A percentile compares a stretch with the other conserved stretches of the same genome.
Evolutionary conservation across 345 rosid species (phyloP).

Genomic region (Cardamine resedifolia): DNA sequence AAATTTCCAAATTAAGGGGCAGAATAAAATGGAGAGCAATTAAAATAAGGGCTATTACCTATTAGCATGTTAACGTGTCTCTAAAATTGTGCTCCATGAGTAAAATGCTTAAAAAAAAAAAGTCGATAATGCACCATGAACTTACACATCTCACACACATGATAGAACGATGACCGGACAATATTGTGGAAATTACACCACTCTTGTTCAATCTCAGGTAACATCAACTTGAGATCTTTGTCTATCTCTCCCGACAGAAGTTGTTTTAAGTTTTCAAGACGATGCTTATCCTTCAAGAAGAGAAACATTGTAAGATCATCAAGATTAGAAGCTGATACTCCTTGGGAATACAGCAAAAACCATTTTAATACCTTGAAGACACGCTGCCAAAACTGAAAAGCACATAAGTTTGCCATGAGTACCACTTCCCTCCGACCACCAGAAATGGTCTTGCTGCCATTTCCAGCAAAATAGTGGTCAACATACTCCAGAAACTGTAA

Average conservation of each 20-base stretch:
- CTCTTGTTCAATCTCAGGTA: slow-evolving; percentile 69
- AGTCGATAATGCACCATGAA: slow-evolving; percentile 18
- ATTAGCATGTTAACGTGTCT: background rate
- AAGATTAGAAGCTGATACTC: slow-evolving; percentile 1
- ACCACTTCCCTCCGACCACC: slow-evolving; percentile 61
- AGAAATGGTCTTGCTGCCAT: slow-evolving; percentile 39
- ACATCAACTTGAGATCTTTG: slow-evolving; percentile 39
- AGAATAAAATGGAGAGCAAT: background rate
- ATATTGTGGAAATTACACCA: slow-evolving; percentile 89
- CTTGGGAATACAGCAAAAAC: slow-evolving; percentile 15
- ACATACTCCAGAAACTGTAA: slow-evolving; percentile 65
- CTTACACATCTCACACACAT: slow-evolving; percentile 79
- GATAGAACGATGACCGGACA: slow-evolving; percentile 65
- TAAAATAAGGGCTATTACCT: background rate
- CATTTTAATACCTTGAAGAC: slow-evolving; percentile 59
- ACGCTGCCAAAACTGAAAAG: slow-evolving; percentile 88
- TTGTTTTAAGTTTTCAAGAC: slow-evolving; percentile 61
- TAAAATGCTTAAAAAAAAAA: slow-evolving; percentile 11
- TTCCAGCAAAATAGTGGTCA: slow-evolving; percentile 51
- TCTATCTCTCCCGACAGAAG: slow-evolving; percentile 41
- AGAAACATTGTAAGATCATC: slow-evolving; percentile 30
- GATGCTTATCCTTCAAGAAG: slow-evolving; percentile 67
- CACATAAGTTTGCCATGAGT: slow-evolving; percentile 69
- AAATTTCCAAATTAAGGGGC: slow-evolving; percentile 5
- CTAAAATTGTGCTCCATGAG: background rate